These are phyloP conservation scores for Suhomyces maxii DNA, from an alignment of 1,139 yeast genomes.

Conservation along the genomic window DNA sequence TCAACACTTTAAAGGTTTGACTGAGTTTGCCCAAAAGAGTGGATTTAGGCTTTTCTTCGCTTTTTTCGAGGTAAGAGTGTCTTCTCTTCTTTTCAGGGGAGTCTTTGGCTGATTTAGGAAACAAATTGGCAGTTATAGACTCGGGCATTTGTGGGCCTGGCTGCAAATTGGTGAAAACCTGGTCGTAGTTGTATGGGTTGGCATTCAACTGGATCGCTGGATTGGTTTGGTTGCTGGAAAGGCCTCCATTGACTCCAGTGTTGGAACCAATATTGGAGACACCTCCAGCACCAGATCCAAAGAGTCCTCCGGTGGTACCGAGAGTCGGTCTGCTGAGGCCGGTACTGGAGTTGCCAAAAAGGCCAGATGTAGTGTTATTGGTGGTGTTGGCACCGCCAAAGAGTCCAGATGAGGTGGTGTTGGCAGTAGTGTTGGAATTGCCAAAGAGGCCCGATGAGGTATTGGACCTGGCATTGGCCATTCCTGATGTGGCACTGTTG, in stretches of 20 bases:
- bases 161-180: constrained; percentile 21
- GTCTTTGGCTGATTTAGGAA: constrained; percentile 17
- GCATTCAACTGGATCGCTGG: constrained; percentile 5
- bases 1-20: constrained; percentile 37
- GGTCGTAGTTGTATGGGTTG: constrained; percentile 30
- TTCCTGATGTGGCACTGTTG: too few species aligned
- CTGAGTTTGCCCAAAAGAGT: constrained; percentile 39
- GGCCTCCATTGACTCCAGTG: not conserved
- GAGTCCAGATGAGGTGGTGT: constrained; percentile 12
- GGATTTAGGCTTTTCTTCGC: constrained; percentile 16
- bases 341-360: constrained; percentile 11
- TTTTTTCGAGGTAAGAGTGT: constrained; percentile 18
- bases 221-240: constrained; percentile 5
- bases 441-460: constrained; percentile 8
- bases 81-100: constrained; percentile 20
- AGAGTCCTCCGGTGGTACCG: constrained; percentile 18
- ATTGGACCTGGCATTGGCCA: not conserved
- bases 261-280: constrained; percentile 5
- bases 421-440: not conserved
- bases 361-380: constrained; percentile 10
- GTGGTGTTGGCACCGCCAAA: constrained; percentile 19
- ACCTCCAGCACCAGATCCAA: constrained; percentile 18
- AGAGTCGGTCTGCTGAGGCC: not conserved
- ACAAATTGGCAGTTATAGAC: constrained; percentile 37
- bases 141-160: constrained; percentile 30